Percentiles rank a stretch among this genome's conserved stretches.
Conservation (phyloP, 2,329 filamentous ascomycete genomes). For the Eutypa lata region DNA sequence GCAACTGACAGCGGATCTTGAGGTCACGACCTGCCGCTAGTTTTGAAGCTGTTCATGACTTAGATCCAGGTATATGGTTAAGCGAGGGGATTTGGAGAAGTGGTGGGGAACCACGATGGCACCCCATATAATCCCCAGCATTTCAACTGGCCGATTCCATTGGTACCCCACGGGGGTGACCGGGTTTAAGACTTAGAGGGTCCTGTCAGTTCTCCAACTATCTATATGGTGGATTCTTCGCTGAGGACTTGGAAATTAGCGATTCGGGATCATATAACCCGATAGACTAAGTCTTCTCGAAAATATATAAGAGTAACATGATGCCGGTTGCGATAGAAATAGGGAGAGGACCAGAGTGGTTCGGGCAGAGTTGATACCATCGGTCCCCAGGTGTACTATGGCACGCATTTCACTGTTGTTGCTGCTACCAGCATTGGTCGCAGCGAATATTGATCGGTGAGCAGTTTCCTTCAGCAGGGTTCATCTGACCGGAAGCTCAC, state of each 20-base stretch:
- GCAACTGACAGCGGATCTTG: too few species aligned
- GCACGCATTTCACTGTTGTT: slow-evolving; percentile 3
- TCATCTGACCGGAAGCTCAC: slow-evolving; percentile 1
- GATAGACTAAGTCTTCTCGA: neutral
- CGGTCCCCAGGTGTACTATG: slow-evolving; percentile 1
- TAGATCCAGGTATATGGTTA: too few species aligned
- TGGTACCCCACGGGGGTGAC: neutral
- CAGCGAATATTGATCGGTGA: slow-evolving; percentile 9
- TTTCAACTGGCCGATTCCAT: too few species aligned
- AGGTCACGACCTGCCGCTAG: too few species aligned
- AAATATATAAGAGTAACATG: neutral
- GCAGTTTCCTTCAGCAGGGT: too few species aligned
- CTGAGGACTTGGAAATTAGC: neutral
- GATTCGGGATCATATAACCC: neutral
- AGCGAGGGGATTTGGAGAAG: too few species aligned
- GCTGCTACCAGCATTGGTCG: slow-evolving; percentile 6
- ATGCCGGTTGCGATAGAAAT: neutral
- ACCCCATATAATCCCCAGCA: too few species aligned
- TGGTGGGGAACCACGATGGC: too few species aligned
- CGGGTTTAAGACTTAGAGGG: neutral
- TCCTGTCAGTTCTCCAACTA: neutral
- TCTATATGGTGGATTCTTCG: neutral
- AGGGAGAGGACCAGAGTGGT: neutral
- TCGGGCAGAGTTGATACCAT: neutral
- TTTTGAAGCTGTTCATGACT: too few species aligned